A percentile compares a stretch with the other conserved stretches of the same genome.
Conservation (phyloP, 2,329 filamentous ascomycete genomes). For the Decorospora gaudefroyi region DNA sequence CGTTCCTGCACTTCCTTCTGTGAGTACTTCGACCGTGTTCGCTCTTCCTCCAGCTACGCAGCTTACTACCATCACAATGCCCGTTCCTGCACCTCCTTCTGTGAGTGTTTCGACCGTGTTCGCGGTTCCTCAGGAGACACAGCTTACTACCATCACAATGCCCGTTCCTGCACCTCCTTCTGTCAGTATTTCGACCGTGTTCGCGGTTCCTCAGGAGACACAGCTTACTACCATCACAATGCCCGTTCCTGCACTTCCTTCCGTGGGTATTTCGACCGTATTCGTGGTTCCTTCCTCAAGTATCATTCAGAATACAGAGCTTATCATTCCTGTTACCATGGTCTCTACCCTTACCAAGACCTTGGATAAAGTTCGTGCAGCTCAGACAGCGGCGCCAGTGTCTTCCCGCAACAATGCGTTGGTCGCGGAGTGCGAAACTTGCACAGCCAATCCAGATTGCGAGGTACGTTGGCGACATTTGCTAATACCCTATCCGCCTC, state of each 20-base stretch:
- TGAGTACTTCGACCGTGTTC: neutral
- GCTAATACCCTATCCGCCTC: too few species aligned
- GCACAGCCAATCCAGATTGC: neutral
- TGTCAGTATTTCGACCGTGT: neutral
- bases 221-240: neutral
- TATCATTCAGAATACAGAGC: neutral
- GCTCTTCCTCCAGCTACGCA: neutral
- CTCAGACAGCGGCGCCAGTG: neutral
- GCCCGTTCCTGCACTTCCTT: neutral
- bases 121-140: neutral
- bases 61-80: neutral
- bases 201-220: neutral
- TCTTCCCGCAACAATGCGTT: neutral
- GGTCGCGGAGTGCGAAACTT: neutral
- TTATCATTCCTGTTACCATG: neutral
- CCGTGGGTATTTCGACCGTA: neutral
- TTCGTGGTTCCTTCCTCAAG: neutral
- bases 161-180: too few species aligned
- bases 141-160: neutral
- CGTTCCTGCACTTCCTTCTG: neutral
- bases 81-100: too few species aligned
- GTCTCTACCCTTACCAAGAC: neutral
- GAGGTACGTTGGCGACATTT: neutral
- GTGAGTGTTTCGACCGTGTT: neutral
- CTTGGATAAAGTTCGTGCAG: neutral